A percentile compares a stretch with the other conserved stretches of the same genome.
Evolutionary conservation across 2,329 filamentous ascomycete genomes (phyloP).

Genomic region (Trichophyton schoenleinii): DNA sequence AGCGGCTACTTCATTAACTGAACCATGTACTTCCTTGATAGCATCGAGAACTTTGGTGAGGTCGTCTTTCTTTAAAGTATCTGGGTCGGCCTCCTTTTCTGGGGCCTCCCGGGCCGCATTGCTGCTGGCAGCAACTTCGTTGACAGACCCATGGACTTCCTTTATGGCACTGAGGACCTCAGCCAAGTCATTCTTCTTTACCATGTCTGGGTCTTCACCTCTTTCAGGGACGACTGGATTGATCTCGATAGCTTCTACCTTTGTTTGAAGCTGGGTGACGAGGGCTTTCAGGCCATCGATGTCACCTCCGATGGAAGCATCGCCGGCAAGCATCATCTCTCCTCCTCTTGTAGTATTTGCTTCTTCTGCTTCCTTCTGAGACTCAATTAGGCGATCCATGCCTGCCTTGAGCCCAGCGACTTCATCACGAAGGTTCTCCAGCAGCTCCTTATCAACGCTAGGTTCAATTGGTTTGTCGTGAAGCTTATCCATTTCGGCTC

Average conservation of each 20-base stretch:
- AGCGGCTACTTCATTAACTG: slow-evolving; percentile 42
- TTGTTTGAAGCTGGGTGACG: slow-evolving; percentile 68
- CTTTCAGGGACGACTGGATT: slow-evolving; percentile 34
- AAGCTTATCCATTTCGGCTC: slow-evolving; percentile 61
- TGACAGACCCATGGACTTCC: slow-evolving; percentile 47
- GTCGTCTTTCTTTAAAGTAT: slow-evolving; percentile 36
- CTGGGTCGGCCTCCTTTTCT: slow-evolving; percentile 23
- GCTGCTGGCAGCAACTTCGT: slow-evolving; percentile 26
- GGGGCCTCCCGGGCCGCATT: slow-evolving; percentile 17
- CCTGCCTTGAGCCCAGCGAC: slow-evolving; percentile 63
- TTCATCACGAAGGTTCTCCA: slow-evolving; percentile 76
- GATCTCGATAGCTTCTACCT: slow-evolving; percentile 65
- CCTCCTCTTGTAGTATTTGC: slow-evolving; percentile 39
- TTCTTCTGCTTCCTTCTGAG: slow-evolving; percentile 37
- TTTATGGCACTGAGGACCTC: slow-evolving; percentile 34
- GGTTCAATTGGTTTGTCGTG: slow-evolving; percentile 68
- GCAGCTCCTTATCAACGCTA: slow-evolving; percentile 75
- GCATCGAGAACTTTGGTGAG: slow-evolving; percentile 35
- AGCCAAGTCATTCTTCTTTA: slow-evolving; percentile 38
- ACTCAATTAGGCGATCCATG: slow-evolving; percentile 62
- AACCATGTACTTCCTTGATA: slow-evolving; percentile 44
- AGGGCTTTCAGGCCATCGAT: slow-evolving; percentile 77
- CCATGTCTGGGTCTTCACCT: slow-evolving; percentile 28
- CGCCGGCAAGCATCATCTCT: slow-evolving; percentile 46
- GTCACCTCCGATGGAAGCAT: slow-evolving; percentile 48